Percentiles rank a stretch among this genome's conserved stretches.
Conservation (phyloP, 169 alveolate genomes). For the Eimeria zaria region DNA sequence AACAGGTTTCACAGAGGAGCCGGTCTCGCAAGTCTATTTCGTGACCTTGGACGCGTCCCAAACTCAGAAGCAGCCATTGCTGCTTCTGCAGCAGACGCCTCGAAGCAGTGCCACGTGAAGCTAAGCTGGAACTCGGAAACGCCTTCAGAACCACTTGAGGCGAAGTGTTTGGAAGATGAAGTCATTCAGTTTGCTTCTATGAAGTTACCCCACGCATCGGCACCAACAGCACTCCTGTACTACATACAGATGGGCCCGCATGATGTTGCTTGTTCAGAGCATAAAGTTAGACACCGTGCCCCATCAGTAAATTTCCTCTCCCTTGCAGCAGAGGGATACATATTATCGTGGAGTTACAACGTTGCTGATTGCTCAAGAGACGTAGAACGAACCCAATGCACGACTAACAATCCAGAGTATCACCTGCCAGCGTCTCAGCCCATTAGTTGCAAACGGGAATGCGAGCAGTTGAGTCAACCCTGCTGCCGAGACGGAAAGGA, state of each 20-base stretch:
- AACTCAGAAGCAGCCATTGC: not conserved
- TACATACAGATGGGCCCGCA: not conserved
- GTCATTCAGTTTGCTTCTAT: not conserved
- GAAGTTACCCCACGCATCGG: constrained; percentile 54
- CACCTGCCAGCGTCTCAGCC: not conserved
- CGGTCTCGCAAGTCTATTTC: constrained; percentile 68
- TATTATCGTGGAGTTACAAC: constrained; percentile 43
- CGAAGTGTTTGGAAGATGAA: not conserved
- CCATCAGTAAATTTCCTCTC: constrained; percentile 23
- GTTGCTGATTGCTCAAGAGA: not conserved
- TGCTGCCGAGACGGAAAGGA: not conserved
- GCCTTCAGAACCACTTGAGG: not conserved
- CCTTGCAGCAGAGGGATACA: constrained; percentile 65
- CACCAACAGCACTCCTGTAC: constrained; percentile 38
- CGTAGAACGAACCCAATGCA: not conserved
- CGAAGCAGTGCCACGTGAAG: not conserved
- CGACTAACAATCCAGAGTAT: not conserved
- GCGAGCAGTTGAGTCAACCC: constrained; percentile 12
- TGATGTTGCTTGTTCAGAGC: not conserved
- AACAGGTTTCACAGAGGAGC: constrained; percentile 52
- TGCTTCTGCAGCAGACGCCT: not conserved
- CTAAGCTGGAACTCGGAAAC: not conserved
- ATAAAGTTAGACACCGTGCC: not conserved
- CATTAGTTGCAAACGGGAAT: not conserved
- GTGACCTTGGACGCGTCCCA: constrained; percentile 1